A percentile compares a stretch with the other conserved stretches of the same genome.
These are phyloP conservation scores for Pichia scutulata DNA, from an alignment of 805 yeast genomes.

Conservation along the genomic window DNA sequence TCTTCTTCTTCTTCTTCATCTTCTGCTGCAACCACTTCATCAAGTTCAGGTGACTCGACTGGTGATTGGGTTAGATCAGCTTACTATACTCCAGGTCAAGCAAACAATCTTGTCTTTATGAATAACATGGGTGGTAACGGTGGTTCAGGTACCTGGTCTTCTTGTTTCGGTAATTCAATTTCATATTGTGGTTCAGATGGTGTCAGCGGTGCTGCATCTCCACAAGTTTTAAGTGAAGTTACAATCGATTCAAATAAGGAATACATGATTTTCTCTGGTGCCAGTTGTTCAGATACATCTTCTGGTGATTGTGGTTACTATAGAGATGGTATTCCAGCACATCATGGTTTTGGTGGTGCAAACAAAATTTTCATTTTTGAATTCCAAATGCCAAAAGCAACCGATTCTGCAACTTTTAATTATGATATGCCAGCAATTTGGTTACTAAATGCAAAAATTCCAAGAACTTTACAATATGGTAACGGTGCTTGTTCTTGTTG, in stretches of 20 bases:
- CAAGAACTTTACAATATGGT: slow-evolving; percentile 96
- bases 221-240: slow-evolving; percentile 63
- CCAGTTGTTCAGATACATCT: slow-evolving; percentile 43
- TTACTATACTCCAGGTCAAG: slow-evolving; percentile 56
- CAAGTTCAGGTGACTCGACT: slow-evolving; percentile 30
- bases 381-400: slow-evolving; percentile 78
- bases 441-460: slow-evolving; percentile 65
- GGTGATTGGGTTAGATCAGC: slow-evolving; percentile 71
- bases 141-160: slow-evolving; percentile 84
- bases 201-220: slow-evolving; percentile 57
- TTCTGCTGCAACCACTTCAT: slow-evolving; percentile 20
- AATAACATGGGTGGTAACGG: slow-evolving; percentile 80
- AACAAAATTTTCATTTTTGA: slow-evolving; percentile 86
- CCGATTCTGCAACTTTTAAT: slow-evolving; percentile 30
- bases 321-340: slow-evolving; percentile 82
- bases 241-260: slow-evolving; percentile 69
- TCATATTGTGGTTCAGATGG: slow-evolving; percentile 80
- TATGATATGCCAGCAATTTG: slow-evolving; percentile 91
- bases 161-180: slow-evolving; percentile 85
- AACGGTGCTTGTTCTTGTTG: slow-evolving; percentile 84
- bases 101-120: slow-evolving; percentile 70
- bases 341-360: slow-evolving; percentile 86
- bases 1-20: slow-evolving; percentile 15
- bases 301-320: slow-evolving; percentile 71
- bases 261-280: slow-evolving; percentile 72